Evolutionary conservation across 139 green algal genomes (phyloP), one percentile per base, ranked within the genome.

Genomic region (Eudorina sp.): DNA sequence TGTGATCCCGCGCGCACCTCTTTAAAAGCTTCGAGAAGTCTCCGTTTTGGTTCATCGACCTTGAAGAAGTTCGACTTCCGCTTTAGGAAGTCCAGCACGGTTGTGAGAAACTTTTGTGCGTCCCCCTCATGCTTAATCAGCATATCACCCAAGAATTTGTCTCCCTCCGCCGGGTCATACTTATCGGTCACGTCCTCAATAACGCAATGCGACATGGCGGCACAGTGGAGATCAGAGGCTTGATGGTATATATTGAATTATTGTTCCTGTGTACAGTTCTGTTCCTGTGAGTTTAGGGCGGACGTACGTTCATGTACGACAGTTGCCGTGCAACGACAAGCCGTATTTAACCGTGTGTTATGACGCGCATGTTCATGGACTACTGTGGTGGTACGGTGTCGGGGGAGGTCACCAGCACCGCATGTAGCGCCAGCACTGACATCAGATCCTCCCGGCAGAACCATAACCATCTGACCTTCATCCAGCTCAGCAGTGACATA

Each of bases 31-130:
- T 94, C 90, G 38, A 94, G 80, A 75, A 96, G 68, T 19, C 79
- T 83, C 48, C 88, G 90, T 31, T 91, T 85, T 0, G 92, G 83
- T 73, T 93, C 94, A 2, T 83, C 89, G 23, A 92, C 66, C 70
- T 94, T 93, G 66, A 96, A 95, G 81, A 96, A 96, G 82, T 92
- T 92, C 19, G 88, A 94, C n/a, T 93, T 92, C 29, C 92, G 90
- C 80, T 94, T 79, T 6, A 96, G 75, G 76, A 95, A 96, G 9
- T 41, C 89, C 8, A 96, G 92, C 0, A 95, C 88, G 6, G 76
- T 81, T 18, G 74, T 64, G 27, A 97, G 88, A 41, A 95, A 93
- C 53, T 88, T 60, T 14, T 90, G 27, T 0, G 83, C 40, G 40
- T 96, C 83, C 29, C 92, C 90, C 31, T 93, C 72, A n/a, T 85